Evolutionary conservation across 331 rosid species (phyloP), one percentile per base, ranked within the genome.

Genomic region (Cucumis variabilis): DNA sequence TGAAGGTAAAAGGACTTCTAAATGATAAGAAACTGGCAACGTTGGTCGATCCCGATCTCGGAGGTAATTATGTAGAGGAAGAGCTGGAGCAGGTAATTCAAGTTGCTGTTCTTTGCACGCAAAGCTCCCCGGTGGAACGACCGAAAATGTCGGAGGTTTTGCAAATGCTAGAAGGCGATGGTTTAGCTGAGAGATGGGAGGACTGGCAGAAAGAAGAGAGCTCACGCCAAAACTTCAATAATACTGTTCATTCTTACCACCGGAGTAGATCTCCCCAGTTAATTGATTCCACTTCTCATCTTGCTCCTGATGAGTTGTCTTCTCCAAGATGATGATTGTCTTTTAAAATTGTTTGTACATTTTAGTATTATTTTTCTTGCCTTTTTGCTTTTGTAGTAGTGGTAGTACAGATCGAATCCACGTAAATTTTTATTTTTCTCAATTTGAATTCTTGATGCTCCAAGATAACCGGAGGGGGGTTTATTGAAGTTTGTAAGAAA

Each of bases 111-210:
- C 94, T 96, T 17, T 96, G 99, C 95, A 96, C 99, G 10, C 95
- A 94, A 89, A 90, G 95, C 82, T 65, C 98, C 9, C 95, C 98
- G 0, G 86, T 88, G 90, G 98, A 96, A 80, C 90, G 98, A 46
- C 99, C 99, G 0, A 95, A 95, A 91, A 96, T 96, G 99, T 96
- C 98, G 1, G 99, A 95, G 83, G 98, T 96, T 65, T 94, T 96
- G 12, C 91, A 96, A 89, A 96, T 96, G 99, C 98, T 96, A 33
- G 99, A 96, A 94, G 99, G 99, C 10, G 13, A 71, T 71, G 77
- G 77, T 71, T 30, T 71, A 13, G 77, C 48, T 71, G 77, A 71
- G 16, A 30, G 96, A 91, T 95, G 98, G 98, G 96, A 95, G 89
- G 98, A 96, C 72, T 94, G 98, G 98, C 95, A 96, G 89, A 95